phyloP scores from a whole-genome alignment of 192 early-diverging fungal species.

The Podochytrium sp. region DNA sequence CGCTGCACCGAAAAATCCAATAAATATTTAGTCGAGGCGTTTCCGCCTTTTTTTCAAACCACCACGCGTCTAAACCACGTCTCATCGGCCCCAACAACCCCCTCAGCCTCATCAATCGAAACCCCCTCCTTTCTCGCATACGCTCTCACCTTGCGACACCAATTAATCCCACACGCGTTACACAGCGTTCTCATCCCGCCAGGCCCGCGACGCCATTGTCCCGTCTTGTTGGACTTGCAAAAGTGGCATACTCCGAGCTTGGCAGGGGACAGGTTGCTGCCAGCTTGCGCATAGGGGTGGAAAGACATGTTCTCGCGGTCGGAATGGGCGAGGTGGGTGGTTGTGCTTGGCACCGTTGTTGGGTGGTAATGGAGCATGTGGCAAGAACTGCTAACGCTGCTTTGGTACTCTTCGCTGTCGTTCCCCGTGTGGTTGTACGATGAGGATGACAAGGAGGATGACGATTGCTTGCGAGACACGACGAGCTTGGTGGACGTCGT shows the following conservation, averaged over 20 bases:
- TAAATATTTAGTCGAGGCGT: too few relatives aligned
- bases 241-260: slow-evolving; percentile 37
- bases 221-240: slow-evolving; percentile 86
- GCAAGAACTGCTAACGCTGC: neutral
- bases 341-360: neutral
- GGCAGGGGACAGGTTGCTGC: neutral
- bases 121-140: neutral
- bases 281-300: neutral
- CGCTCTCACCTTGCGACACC: slow-evolving; percentile 30
- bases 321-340: neutral
- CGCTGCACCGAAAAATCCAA: too few relatives aligned
- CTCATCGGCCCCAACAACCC: slow-evolving; percentile 18
- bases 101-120: slow-evolving; percentile 17
- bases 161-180: slow-evolving; percentile 87
- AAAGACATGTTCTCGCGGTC: neutral
- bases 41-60: too few relatives aligned
- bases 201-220: slow-evolving; percentile 94
- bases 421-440: neutral
- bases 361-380: neutral
- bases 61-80: slow-evolving; percentile 24
- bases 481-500: neutral
- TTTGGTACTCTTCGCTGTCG: neutral
- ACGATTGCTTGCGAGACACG: neutral
- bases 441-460: neutral
- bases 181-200: slow-evolving; percentile 89